These are phyloP conservation scores for Trichothecium sympodiale DNA, from an alignment of 2,329 filamentous ascomycete genomes.

Conservation along the genomic window DNA sequence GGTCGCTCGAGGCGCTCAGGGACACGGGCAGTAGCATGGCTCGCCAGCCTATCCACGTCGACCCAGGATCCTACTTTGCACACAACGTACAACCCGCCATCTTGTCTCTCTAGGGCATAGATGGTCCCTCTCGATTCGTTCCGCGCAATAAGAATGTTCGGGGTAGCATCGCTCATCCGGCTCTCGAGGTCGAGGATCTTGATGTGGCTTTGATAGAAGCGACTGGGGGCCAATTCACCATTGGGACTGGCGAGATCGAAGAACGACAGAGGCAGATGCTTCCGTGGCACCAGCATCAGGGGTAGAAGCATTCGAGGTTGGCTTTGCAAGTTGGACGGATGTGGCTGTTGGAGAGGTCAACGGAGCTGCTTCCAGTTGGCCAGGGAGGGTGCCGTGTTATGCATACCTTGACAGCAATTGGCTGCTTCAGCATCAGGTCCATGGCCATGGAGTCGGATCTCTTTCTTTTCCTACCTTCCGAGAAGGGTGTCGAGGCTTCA, in stretches of 20 bases:
- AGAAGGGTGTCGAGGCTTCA: constrained; percentile 12
- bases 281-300: constrained; percentile 50
- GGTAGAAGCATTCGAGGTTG: constrained; percentile 47
- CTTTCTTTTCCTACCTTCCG: constrained; percentile 21
- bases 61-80: constrained; percentile 61
- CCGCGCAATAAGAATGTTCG: constrained; percentile 50
- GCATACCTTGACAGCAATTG: constrained; percentile 41
- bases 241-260: constrained; percentile 45
- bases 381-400: constrained; percentile 1
- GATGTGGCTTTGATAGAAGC: constrained; percentile 50
- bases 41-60: constrained; percentile 41
- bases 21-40: constrained; percentile 31
- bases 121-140: constrained; percentile 41
- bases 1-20: constrained; percentile 16
- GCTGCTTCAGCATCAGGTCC: constrained; percentile 38
- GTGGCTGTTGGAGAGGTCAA: constrained; percentile 28
- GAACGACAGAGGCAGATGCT: constrained; percentile 47
- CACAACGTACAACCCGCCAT: constrained; percentile 49
- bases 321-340: constrained; percentile 40
- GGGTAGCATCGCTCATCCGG: constrained; percentile 35
- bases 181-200: constrained; percentile 53
- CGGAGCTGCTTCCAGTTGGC: no score
- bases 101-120: constrained; percentile 57
- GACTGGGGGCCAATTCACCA: constrained; percentile 38
- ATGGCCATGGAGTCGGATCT: constrained; percentile 28